A percentile compares a stretch with the other conserved stretches of the same genome.
These are phyloP conservation scores for Fraxinus velutina DNA, from an alignment of 305 asterid genomes.

Conservation along the genomic window DNA sequence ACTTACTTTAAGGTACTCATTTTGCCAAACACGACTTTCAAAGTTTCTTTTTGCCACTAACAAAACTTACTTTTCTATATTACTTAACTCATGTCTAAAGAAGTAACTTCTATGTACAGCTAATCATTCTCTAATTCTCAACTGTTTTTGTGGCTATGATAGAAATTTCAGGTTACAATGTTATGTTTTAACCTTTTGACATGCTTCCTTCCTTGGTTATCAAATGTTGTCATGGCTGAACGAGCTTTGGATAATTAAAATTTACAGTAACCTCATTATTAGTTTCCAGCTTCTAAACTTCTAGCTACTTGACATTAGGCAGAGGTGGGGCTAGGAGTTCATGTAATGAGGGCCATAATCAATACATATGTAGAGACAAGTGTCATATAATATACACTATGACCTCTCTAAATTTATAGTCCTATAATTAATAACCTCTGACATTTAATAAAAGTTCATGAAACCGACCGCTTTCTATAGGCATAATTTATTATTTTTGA, in stretches of 20 bases:
- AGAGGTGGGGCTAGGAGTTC: neutral
- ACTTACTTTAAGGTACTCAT: neutral
- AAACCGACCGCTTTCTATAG: neutral
- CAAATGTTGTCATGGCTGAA: constrained; percentile 17
- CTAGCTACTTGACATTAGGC: constrained; percentile 12
- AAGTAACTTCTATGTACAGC: neutral
- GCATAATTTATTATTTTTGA: neutral
- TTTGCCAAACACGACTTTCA: neutral
- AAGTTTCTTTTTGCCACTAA: neutral
- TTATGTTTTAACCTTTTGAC: neutral
- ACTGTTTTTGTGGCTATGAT: neutral
- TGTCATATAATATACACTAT: neutral
- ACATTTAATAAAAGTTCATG: neutral
- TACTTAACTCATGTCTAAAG: neutral
- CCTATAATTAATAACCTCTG: neutral
- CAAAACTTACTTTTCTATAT: neutral
- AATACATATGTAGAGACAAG: neutral
- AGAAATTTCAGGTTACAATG: neutral
- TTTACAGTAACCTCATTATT: neutral
- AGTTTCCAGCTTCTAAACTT: constrained; percentile 12
- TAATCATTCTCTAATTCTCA: neutral
- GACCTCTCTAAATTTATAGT: neutral
- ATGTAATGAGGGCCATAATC: constrained; percentile 2
- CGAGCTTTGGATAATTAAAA: constrained; percentile 11
- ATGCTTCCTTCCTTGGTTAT: neutral